phyloP scores from a whole-genome alignment of 257 asterid genomes.

The Perilla frutescens region DNA sequence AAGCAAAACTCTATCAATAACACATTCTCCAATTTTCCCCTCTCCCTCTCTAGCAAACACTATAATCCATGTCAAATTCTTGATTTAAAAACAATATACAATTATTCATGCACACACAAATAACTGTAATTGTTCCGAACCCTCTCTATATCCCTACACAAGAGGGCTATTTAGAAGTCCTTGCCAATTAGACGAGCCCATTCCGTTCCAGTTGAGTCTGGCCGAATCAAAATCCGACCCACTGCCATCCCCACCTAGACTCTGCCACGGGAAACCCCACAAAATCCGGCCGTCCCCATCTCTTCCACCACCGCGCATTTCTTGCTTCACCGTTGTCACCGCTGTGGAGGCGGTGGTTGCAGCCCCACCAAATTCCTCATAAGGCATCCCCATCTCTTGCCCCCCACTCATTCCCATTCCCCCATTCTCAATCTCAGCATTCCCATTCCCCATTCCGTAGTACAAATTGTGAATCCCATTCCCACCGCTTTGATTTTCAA shows the following conservation, averaged over 20 bases:
- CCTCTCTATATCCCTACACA: slow-evolving; percentile 39
- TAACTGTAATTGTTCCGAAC: neutral
- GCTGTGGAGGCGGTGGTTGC: slow-evolving; percentile 40
- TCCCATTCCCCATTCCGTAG: slow-evolving; percentile 50
- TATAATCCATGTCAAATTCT: slow-evolving; percentile 5
- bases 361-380: slow-evolving; percentile 29
- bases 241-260: slow-evolving; percentile 36
- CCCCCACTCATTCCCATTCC: slow-evolving; percentile 43
- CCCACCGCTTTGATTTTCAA: slow-evolving; percentile 43
- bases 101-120: neutral
- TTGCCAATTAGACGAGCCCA: slow-evolving; percentile 68
- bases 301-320: slow-evolving; percentile 44
- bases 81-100: neutral
- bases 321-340: slow-evolving; percentile 64
- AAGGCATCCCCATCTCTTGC: slow-evolving; percentile 48
- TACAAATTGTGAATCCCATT: slow-evolving; percentile 35
- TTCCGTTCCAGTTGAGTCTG: slow-evolving; percentile 60
- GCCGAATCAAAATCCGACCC: slow-evolving; percentile 51
- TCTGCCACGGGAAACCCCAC: slow-evolving; percentile 85
- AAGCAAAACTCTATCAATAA: slow-evolving; percentile 26
- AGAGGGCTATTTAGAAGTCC: slow-evolving; percentile 86
- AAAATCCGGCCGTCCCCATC: slow-evolving; percentile 51
- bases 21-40: neutral
- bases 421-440: slow-evolving; percentile 41
- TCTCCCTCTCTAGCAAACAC: slow-evolving; percentile 19